A percentile compares a stretch with the other conserved stretches of the same genome.
Conservation (phyloP, 116 monocot genomes). For the Thalassia testudinum region DNA sequence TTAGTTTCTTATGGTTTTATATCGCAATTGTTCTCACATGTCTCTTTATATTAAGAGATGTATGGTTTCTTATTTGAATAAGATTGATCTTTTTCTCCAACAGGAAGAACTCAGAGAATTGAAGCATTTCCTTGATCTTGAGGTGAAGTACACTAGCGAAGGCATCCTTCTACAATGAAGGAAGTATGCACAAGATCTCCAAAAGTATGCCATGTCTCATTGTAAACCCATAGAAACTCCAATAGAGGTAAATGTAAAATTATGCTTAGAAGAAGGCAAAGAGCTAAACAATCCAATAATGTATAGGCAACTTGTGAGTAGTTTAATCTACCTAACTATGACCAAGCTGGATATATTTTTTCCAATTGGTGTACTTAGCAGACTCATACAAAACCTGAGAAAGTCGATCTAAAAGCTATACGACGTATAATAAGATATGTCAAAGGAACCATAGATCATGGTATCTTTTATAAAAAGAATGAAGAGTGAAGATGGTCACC, state of each 20-base stretch:
- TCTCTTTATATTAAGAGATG: too few relatives aligned
- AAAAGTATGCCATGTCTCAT: too few relatives aligned
- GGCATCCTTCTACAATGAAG: too few relatives aligned
- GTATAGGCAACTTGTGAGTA: constrained; percentile 4
- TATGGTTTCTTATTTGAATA: too few relatives aligned
- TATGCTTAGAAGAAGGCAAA: neutral
- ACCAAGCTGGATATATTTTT: neutral
- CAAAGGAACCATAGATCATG: neutral
- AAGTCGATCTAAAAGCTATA: neutral
- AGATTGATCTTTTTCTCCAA: too few relatives aligned
- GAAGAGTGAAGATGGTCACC: neutral
- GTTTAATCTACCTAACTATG: constrained; percentile 4
- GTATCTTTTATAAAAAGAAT: neutral
- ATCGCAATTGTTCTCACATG: too few relatives aligned
- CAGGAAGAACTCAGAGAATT: neutral
- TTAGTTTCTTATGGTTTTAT: too few relatives aligned
- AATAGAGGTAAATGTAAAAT: constrained; percentile 4
- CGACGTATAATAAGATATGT: neutral
- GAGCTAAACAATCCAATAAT: constrained; percentile 1
- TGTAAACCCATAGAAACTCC: neutral
- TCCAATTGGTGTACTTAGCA: neutral
- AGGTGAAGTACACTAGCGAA: too few relatives aligned
- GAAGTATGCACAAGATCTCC: too few relatives aligned
- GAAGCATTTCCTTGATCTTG: too few relatives aligned
- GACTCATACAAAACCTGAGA: neutral